phyloP scores from a whole-genome alignment of 2,329 filamentous ascomycete species.

The Pestalotiopsis fici region DNA sequence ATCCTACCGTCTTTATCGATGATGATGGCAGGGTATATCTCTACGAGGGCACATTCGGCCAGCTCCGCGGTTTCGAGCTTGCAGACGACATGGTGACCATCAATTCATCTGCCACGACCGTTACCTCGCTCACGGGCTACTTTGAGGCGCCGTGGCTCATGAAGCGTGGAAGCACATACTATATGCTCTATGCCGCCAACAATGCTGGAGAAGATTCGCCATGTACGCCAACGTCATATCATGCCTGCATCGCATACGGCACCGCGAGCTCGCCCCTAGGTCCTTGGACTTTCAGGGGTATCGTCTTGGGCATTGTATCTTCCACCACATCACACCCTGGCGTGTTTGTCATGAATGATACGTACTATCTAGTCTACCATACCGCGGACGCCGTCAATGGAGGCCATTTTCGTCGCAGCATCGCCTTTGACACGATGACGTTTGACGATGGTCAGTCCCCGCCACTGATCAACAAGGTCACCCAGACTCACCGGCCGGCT shows the following conservation, averaged over 20 bases:
- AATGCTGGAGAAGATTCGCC: constrained; percentile 35
- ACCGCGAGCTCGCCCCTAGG: constrained; percentile 33
- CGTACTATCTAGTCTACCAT: constrained; percentile 35
- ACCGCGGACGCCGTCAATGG: constrained; percentile 34
- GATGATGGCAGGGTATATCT: constrained; percentile 34
- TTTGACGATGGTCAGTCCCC: constrained; percentile 30
- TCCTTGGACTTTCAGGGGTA: constrained; percentile 35
- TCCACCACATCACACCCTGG: constrained; percentile 38
- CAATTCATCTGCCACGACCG: constrained; percentile 18
- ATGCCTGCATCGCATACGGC: constrained; percentile 38
- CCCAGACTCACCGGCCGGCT: constrained; percentile 27
- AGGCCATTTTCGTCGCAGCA: constrained; percentile 35
- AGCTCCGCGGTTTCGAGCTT: constrained; percentile 34
- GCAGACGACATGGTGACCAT: constrained; percentile 37
- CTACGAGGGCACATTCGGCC: constrained; percentile 39
- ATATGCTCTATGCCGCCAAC: constrained; percentile 40
- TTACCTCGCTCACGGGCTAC: constrained; percentile 30
- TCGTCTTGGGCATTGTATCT: constrained; percentile 35
- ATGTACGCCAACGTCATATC: constrained; percentile 37
- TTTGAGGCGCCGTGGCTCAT: constrained; percentile 41
- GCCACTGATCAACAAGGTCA: constrained; percentile 27
- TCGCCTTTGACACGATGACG: constrained; percentile 33
- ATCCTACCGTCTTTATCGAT: constrained; percentile 38
- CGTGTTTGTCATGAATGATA: constrained; percentile 27
- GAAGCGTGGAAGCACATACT: constrained; percentile 35